Conservation (phyloP, 805 yeast genomes). For the Vanderwaltozyma yarrowii region DNA sequence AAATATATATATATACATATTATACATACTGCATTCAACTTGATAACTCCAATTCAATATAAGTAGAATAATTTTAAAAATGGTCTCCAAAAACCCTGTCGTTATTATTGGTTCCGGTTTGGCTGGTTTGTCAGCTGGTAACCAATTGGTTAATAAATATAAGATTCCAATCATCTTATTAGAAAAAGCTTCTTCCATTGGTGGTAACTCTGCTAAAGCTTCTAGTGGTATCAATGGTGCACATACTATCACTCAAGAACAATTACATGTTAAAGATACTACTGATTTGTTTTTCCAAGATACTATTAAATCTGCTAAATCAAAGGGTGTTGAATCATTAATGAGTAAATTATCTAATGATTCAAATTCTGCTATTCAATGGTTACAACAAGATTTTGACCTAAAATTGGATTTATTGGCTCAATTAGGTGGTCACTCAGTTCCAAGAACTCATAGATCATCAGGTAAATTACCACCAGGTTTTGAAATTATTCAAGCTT, state of each 20-base stretch:
- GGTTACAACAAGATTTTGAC: constrained; percentile 57
- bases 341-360: constrained; percentile 50
- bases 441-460: constrained; percentile 74
- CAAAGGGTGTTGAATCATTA: constrained; percentile 47
- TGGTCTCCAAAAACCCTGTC: constrained; percentile 20
- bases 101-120: constrained; percentile 48
- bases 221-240: constrained; percentile 65
- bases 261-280: constrained; percentile 42
- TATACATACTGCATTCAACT: too few relatives aligned
- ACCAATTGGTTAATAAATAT: constrained; percentile 29
- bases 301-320: constrained; percentile 57
- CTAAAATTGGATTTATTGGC: constrained; percentile 61
- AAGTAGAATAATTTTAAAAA: background rate
- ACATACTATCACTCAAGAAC: constrained; percentile 48
- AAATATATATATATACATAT: too few relatives aligned
- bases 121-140: constrained; percentile 43
- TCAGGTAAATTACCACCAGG: constrained; percentile 50
- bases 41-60: too few relatives aligned
- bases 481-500: constrained; percentile 42
- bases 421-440: constrained; percentile 74
- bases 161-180: constrained; percentile 36
- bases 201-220: constrained; percentile 55
- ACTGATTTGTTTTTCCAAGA: constrained; percentile 53
- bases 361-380: constrained; percentile 57
- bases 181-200: constrained; percentile 41